These are phyloP conservation scores for Cryptosporidium sp. DNA, from an alignment of 169 alveolate genomes.

Conservation along the genomic window DNA sequence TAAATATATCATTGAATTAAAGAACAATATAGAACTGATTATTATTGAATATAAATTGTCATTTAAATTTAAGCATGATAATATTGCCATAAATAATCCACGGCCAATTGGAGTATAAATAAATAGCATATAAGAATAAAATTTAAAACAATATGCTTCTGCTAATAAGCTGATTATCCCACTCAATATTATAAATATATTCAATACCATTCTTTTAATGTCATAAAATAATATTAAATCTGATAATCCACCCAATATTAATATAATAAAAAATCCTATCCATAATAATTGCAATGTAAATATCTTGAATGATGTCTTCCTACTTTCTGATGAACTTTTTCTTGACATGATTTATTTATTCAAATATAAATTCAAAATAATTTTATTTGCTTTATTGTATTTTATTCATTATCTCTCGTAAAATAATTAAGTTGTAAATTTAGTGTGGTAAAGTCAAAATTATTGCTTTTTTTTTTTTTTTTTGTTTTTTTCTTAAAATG, in stretches of 20 bases:
- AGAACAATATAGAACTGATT: not conserved
- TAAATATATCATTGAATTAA: slow-evolving; percentile 26
- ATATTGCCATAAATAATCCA: slow-evolving; percentile 39
- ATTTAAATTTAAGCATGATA: slow-evolving; percentile 30
- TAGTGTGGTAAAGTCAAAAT: not conserved
- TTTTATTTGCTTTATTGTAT: not conserved
- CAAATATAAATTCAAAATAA: not conserved
- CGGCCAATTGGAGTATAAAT: slow-evolving; percentile 70
- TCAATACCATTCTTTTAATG: slow-evolving; percentile 24
- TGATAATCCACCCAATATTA: not conserved
- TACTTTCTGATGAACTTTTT: not conserved
- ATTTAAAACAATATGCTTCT: slow-evolving; percentile 50
- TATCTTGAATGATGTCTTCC: slow-evolving; percentile 30
- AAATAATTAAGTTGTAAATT: not conserved
- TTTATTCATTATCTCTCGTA: not conserved
- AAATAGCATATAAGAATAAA: slow-evolving; percentile 57
- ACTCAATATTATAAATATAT: slow-evolving; percentile 9
- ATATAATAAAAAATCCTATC: slow-evolving; percentile 36
- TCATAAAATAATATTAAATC: slow-evolving; percentile 14
- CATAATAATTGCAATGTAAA: slow-evolving; percentile 21
- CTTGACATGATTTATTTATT: not conserved
- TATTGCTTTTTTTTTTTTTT: too few species aligned
- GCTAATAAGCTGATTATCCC: slow-evolving; percentile 33
- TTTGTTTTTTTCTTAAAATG: too few species aligned
- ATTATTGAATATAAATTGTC: slow-evolving; percentile 33